Percentiles rank a stretch among this genome's conserved stretches.
These are phyloP conservation scores for Aspergillus sp. DNA, from an alignment of 2,329 filamentous ascomycete species.

Conservation along the genomic window DNA sequence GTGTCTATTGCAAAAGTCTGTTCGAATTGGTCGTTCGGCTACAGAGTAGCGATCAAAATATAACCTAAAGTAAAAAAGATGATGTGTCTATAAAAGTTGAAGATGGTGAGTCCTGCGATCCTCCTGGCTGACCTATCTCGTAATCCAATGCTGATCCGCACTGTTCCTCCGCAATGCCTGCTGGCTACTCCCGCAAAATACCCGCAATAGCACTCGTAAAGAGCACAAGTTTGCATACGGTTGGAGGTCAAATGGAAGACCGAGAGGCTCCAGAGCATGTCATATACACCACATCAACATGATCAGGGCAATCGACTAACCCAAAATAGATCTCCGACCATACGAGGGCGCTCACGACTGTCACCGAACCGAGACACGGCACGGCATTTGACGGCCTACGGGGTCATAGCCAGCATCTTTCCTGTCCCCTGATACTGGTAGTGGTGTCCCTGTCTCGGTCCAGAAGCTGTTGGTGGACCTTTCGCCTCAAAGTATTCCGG, in stretches of 20 bases:
- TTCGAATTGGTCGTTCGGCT: no score
- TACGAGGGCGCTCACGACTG: not conserved
- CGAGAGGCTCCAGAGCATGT: not conserved
- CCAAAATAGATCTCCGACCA: no score
- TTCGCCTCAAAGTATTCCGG: not conserved
- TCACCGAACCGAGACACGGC: not conserved
- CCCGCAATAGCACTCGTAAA: not conserved
- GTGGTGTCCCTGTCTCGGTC: not conserved
- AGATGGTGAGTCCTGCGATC: not conserved
- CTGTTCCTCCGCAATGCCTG: not conserved
- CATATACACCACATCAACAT: not conserved
- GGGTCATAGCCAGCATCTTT: not conserved
- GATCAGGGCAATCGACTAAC: not conserved
- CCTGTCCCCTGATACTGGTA: not conserved
- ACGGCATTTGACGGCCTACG: not conserved
- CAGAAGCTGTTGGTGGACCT: not conserved
- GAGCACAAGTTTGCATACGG: not conserved
- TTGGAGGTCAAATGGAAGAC: not conserved
- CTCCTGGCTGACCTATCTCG: not conserved
- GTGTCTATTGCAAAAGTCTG: no score
- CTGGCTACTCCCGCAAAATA: not conserved
- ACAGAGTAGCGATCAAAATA: no score
- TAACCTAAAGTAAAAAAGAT: not conserved
- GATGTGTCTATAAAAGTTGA: not conserved
- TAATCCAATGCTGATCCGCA: not conserved